These are phyloP conservation scores for Lavandula angustifolia DNA, from an alignment of 257 asterid genomes.

Conservation along the genomic window DNA sequence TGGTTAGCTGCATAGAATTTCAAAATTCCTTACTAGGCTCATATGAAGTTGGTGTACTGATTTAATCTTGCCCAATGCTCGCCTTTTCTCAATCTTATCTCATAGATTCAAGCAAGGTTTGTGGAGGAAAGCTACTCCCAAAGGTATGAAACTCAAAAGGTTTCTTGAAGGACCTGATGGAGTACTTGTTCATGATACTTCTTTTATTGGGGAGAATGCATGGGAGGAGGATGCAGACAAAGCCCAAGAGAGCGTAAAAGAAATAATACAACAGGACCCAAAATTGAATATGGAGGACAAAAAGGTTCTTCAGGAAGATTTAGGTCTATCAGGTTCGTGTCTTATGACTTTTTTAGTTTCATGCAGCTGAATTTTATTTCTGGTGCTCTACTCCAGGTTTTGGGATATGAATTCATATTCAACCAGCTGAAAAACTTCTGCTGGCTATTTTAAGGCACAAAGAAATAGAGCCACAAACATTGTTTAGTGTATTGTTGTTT, in stretches of 20 bases:
- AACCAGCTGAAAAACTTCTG: constrained; percentile 18
- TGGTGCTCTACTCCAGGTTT: constrained; percentile 10
- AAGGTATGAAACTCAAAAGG: constrained; percentile 86
- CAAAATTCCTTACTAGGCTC: constrained; percentile 23
- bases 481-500: constrained; percentile 26
- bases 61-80: constrained; percentile 23
- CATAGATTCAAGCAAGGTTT: constrained; percentile 76
- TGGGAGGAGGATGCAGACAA: constrained; percentile 79
- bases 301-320: constrained; percentile 59
- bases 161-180: constrained; percentile 90
- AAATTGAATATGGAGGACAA: constrained; percentile 56
- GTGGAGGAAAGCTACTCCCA: constrained; percentile 91
- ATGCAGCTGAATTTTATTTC: constrained; percentile 6
- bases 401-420: constrained; percentile 21
- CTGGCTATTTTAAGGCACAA: constrained; percentile 10
- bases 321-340: constrained; percentile 73
- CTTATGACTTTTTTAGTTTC: constrained; percentile 17
- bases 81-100: constrained; percentile 27
- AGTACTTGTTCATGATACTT: constrained; percentile 76
- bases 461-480: constrained; percentile 21
- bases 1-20: constrained; percentile 24
- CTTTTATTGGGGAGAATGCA: constrained; percentile 91
- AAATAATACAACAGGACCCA: constrained; percentile 56
- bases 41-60: constrained; percentile 14
- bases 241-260: constrained; percentile 48